Conservation (phyloP, 139 green algal species). For the Trebouxia sp. region DNA sequence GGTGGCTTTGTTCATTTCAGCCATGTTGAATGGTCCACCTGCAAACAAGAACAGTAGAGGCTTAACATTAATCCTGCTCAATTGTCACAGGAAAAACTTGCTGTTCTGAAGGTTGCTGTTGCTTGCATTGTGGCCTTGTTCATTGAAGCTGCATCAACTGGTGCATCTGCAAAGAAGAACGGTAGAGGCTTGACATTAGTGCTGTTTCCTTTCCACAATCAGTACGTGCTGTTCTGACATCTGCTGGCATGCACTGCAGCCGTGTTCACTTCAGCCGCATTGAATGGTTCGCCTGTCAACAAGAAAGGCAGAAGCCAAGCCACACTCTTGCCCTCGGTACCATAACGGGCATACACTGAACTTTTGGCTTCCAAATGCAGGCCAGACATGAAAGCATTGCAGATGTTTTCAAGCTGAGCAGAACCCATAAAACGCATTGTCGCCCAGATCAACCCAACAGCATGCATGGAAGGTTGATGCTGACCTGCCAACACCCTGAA, state of each 20-base stretch:
- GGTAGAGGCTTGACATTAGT: background rate
- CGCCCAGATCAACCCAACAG: too few relatives aligned
- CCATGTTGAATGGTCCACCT: slow-evolving; percentile 53
- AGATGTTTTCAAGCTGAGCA: background rate
- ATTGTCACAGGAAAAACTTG: background rate
- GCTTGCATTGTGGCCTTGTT: background rate
- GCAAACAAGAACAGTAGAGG: background rate
- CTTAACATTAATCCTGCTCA: background rate
- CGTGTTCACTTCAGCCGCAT: background rate
- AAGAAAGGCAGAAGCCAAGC: background rate
- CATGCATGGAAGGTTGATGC: background rate
- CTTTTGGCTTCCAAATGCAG: background rate
- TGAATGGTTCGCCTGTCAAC: background rate
- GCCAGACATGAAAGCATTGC: background rate
- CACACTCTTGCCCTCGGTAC: background rate
- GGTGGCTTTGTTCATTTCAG: slow-evolving; percentile 31
- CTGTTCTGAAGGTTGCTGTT: background rate
- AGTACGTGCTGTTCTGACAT: background rate
- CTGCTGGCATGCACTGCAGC: background rate
- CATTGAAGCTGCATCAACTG: too few relatives aligned
- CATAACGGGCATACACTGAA: background rate
- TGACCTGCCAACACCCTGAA: slow-evolving; percentile 8
- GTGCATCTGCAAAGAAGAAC: too few relatives aligned
- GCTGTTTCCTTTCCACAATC: background rate
- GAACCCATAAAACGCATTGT: too few relatives aligned